Conservation (phyloP, 805 yeast genomes). For the Wickerhamiella cacticola region DNA sequence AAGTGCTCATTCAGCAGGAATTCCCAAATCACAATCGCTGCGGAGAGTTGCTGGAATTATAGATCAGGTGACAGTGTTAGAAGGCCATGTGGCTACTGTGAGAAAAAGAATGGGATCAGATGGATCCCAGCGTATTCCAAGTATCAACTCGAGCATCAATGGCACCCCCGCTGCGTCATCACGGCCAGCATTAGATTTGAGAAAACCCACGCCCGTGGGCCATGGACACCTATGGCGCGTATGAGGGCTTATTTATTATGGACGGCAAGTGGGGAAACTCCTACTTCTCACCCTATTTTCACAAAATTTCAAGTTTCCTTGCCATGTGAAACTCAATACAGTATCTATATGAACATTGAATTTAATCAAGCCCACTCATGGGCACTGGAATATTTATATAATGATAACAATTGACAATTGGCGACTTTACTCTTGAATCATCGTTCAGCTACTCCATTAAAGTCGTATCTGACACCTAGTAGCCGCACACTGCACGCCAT, state of each 20-base stretch:
- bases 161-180: not conserved
- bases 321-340: too few relatives aligned
- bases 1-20: not conserved
- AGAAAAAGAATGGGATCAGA: constrained; percentile 6
- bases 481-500: too few relatives aligned
- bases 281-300: too few relatives aligned
- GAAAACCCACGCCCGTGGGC: not conserved
- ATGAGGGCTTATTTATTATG: not conserved
- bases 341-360: not conserved
- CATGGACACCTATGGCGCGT: too few relatives aligned
- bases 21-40: constrained; percentile 20
- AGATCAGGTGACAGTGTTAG: constrained; percentile 24
- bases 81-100: constrained; percentile 23
- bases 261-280: not conserved
- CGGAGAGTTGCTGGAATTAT: constrained; percentile 26
- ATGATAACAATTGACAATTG: too few relatives aligned
- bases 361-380: not conserved
- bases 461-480: too few relatives aligned
- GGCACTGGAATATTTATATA: too few relatives aligned
- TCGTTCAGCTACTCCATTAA: too few relatives aligned
- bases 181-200: not conserved
- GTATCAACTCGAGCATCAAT: not conserved
- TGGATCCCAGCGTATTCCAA: not conserved
- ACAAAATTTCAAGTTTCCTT: too few relatives aligned
- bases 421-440: too few relatives aligned